phyloP scores from a whole-genome alignment of 768 basidiomycete species.

The Trametes cubensis region DNA sequence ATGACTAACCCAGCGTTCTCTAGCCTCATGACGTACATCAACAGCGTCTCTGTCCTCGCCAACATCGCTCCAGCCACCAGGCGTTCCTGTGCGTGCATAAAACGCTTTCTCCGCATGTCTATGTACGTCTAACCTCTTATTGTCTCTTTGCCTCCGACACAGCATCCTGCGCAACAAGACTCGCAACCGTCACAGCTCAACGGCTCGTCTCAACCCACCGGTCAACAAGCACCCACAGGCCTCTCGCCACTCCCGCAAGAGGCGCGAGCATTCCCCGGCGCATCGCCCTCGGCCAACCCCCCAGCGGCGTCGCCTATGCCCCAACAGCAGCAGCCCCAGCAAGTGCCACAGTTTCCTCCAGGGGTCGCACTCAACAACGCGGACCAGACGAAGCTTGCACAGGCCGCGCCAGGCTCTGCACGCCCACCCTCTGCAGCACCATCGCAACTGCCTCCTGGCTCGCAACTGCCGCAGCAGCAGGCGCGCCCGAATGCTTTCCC shows the following conservation, averaged over 20 bases:
- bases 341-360: slow-evolving; percentile 61
- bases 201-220: slow-evolving; percentile 32
- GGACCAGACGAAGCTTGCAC: slow-evolving; percentile 28
- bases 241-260: slow-evolving; percentile 56
- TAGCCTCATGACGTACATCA: slow-evolving; percentile 39
- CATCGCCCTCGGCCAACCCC: slow-evolving; percentile 10
- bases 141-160: background rate
- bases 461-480: slow-evolving; percentile 42
- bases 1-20: slow-evolving; percentile 36
- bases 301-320: slow-evolving; percentile 35
- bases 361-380: slow-evolving; percentile 57
- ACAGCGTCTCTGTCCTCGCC: slow-evolving; percentile 38
- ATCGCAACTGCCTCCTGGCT: slow-evolving; percentile 41
- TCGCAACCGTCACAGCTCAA: slow-evolving; percentile 40
- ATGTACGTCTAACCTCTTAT: background rate
- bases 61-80: slow-evolving; percentile 21
- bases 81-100: slow-evolving; percentile 20
- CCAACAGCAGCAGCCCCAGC: slow-evolving; percentile 29
- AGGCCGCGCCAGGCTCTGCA: slow-evolving; percentile 35
- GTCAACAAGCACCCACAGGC: slow-evolving; percentile 32
- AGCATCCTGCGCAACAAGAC: slow-evolving; percentile 45
- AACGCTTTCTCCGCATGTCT: slow-evolving; percentile 23
- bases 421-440: slow-evolving; percentile 57
- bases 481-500: slow-evolving; percentile 61
- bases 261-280: slow-evolving; percentile 40